Base-by-base conservation (phyloP, 2,329 filamentous ascomycete genomes). In the Aspergillus sp. region DNA sequence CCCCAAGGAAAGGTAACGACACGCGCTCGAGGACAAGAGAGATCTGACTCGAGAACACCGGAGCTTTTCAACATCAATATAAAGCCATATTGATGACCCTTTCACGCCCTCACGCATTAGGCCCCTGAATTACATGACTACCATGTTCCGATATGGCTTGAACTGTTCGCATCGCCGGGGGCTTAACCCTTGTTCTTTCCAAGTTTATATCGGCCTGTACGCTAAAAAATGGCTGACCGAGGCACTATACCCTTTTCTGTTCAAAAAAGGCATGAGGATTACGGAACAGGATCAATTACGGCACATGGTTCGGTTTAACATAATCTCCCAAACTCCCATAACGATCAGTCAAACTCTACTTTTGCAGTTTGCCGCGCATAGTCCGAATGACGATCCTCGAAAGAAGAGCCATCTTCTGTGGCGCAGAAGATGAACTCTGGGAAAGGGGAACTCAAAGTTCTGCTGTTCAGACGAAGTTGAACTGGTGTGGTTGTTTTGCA, bases 401-500 rank as follows among this genome's bases (percentile, higher is more conserved):
- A 50, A 28, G 15, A 28, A 30, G 28, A 50, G 17, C 47, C 9
- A 30, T 21, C 23, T 49, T 30, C 3, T 50, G 47, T 50, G 47
- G 47, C 47, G 25, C 25, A 19, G n/a, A 10, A 17, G 25, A n/a
- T 50, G 8, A n/a, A 50, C n/a, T 50, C 25, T 32, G 9, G n/a
- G 47, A 30, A 47, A 55, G 6, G 23, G n/a, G 13, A 23, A 13
- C 30, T 30, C 17, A 23, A 4, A 5, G n/a, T 43, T 17, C 15
- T 47, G 39, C 15, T n/a, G 13, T 39, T 21, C 17, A 19, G 30
- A 43, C 36, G 17, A 36, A 19, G 28, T 55, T 43, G 10, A 47
- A n/a, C 10, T 21, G 32, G 52, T 32, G 53, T 53, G 63, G 57
- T 39, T 43, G 50, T 61, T 69, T 69, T 60, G 59, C 59, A 55